Evolutionary conservation across 2,329 filamentous ascomycete species (phyloP).

Genomic region (Bipolaris sorokiniana): DNA sequence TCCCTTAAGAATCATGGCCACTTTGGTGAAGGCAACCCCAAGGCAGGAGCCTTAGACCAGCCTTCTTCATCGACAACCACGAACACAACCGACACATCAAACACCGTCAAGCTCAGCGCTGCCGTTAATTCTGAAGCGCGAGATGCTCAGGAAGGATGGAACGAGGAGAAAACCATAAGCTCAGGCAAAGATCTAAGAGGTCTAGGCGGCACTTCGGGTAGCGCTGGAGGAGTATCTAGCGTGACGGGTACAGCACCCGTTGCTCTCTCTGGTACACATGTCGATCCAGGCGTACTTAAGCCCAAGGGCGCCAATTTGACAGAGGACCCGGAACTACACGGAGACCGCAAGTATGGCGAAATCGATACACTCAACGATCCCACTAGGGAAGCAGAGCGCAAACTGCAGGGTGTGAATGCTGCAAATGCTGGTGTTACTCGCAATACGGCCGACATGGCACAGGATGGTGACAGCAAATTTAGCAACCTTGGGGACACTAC

Average conservation of each 20-base stretch:
- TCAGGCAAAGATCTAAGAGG: conserved; percentile 48
- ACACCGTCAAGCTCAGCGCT: conserved; percentile 58
- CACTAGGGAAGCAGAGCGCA: conserved; percentile 54
- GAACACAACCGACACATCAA: conserved; percentile 62
- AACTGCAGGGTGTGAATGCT: conserved; percentile 45
- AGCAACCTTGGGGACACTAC: conserved; percentile 25
- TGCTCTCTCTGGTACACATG: conserved; percentile 44
- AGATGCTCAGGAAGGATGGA: conserved; percentile 50
- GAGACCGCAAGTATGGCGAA: conserved; percentile 43
- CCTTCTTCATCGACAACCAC: conserved; percentile 61
- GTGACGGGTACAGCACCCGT: conserved; percentile 41
- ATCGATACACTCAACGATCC: conserved; percentile 64
- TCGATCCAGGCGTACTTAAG: conserved; percentile 44
- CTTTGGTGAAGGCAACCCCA: conserved; percentile 65
- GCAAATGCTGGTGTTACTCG: conserved; percentile 34
- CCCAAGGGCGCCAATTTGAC: conserved; percentile 60
- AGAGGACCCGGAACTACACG: conserved; percentile 48
- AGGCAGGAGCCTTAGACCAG: conserved; percentile 58
- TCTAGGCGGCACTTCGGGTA: conserved; percentile 44
- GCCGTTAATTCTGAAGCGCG: conserved; percentile 56
- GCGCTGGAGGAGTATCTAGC: conserved; percentile 34
- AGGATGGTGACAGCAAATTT: conserved; percentile 31
- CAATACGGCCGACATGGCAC: conserved; percentile 18
- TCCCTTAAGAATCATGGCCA: conserved; percentile 66
- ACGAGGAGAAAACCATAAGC: conserved; percentile 49